Evolutionary conservation across 257 asterid genomes (phyloP).

Genomic region (Schizonepeta tenuifolia): DNA sequence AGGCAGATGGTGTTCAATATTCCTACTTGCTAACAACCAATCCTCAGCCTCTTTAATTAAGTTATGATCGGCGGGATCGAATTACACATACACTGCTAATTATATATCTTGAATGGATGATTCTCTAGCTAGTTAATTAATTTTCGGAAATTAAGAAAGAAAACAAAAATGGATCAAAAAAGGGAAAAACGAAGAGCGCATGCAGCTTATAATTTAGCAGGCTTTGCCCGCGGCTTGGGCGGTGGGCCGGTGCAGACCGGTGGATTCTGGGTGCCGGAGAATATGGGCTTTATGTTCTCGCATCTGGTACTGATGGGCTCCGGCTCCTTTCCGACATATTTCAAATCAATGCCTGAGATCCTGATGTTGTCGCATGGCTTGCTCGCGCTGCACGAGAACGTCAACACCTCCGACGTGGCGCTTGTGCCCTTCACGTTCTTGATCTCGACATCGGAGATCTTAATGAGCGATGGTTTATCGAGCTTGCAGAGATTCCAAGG

Average conservation of each 20-base stretch:
- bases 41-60: too few relatives aligned
- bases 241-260: constrained; percentile 26
- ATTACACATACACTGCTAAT: too few relatives aligned
- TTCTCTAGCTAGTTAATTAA: too few relatives aligned
- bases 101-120: too few relatives aligned
- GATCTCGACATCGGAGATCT: constrained; percentile 28
- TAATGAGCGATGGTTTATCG: constrained; percentile 33
- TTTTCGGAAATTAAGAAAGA: too few relatives aligned
- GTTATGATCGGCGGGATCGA: too few relatives aligned
- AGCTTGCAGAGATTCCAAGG: constrained; percentile 45
- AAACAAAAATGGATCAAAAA: too few relatives aligned
- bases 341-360: constrained; percentile 48
- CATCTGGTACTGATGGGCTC: constrained; percentile 43
- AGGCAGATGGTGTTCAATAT: too few relatives aligned
- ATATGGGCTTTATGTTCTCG: constrained; percentile 44
- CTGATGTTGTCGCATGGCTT: constrained; percentile 50
- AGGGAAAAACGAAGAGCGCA: too few relatives aligned
- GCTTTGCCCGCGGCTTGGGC: not conserved
- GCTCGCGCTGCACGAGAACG: constrained; percentile 44
- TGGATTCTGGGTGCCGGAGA: constrained; percentile 48
- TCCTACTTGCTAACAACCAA: too few relatives aligned
- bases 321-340: constrained; percentile 33
- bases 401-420: constrained; percentile 29
- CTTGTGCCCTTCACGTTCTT: constrained; percentile 49
- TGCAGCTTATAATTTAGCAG: not conserved